Conservation (phyloP, 192 early-diverging fungal genomes). For the Coemansia sp. region DNA sequence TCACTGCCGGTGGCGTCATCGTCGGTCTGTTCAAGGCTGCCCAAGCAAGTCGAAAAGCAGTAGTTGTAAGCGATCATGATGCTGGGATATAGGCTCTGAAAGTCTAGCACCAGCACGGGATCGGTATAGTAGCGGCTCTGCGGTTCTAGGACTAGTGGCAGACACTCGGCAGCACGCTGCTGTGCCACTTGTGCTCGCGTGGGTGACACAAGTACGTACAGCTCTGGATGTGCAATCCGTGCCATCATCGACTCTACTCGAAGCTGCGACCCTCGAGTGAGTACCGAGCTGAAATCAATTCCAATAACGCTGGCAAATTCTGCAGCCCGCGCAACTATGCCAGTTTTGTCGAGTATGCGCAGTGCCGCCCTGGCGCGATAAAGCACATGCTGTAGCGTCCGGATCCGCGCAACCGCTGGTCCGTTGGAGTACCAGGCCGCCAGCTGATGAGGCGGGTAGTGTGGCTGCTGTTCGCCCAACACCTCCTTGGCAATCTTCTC, state of each 20-base stretch:
- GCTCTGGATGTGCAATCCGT: slow-evolving; percentile 73
- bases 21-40: slow-evolving; percentile 42
- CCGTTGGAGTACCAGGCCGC: slow-evolving; percentile 67
- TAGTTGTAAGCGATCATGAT: slow-evolving; percentile 98
- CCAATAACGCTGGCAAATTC: slow-evolving; percentile 93
- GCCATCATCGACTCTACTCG: slow-evolving; percentile 83
- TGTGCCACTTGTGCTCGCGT: slow-evolving; percentile 71
- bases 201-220: slow-evolving; percentile 78
- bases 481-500: slow-evolving; percentile 75
- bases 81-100: slow-evolving; percentile 92
- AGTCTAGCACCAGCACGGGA: slow-evolving; percentile 89
- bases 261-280: slow-evolving; percentile 90
- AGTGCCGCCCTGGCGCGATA: slow-evolving; percentile 68
- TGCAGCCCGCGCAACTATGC: slow-evolving; percentile 67
- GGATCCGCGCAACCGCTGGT: slow-evolving; percentile 56
- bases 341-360: slow-evolving; percentile 71
- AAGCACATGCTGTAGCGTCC: slow-evolving; percentile 67
- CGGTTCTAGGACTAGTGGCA: slow-evolving; percentile 92
- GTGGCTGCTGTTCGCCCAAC: slow-evolving; percentile 70
- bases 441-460: slow-evolving; percentile 61
- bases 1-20: not conserved
- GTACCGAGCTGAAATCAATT: slow-evolving; percentile 82
- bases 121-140: slow-evolving; percentile 77
- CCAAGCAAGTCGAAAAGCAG: slow-evolving; percentile 91
- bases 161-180: slow-evolving; percentile 77